A percentile compares a stretch with the other conserved stretches of the same genome.
Conservation (phyloP, 129 eudicot species). For the Centrapalus pauciflorus region DNA sequence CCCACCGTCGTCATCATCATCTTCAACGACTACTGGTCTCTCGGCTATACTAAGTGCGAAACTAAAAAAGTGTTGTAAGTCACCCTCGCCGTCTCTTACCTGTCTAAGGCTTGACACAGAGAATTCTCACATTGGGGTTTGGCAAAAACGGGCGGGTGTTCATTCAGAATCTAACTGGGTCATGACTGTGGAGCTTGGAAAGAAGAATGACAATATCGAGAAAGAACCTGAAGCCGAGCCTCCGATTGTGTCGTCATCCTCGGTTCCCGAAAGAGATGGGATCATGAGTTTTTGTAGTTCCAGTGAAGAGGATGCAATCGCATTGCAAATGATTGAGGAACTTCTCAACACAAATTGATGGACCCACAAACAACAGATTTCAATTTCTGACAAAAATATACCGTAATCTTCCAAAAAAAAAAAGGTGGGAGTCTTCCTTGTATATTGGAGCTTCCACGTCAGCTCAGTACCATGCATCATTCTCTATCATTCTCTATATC, state of each 20-base stretch:
- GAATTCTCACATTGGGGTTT: slow-evolving; percentile 85
- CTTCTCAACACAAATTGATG: slow-evolving; percentile 59
- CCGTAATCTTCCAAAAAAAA: background rate
- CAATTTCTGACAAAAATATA: slow-evolving; percentile 6
- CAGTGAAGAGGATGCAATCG: slow-evolving; percentile 77
- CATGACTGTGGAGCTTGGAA: slow-evolving; percentile 86
- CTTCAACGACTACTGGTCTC: slow-evolving; percentile 33
- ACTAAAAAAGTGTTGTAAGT: slow-evolving; percentile 64
- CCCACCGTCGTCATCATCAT: slow-evolving; percentile 9
- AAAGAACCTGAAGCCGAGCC: background rate
- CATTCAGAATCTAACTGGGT: slow-evolving; percentile 81
- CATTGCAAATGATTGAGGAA: slow-evolving; percentile 97
- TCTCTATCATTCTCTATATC: background rate
- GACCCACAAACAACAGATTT: background rate
- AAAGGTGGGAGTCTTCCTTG: background rate
- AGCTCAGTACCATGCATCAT: slow-evolving; percentile 15
- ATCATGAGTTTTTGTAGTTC: slow-evolving; percentile 8
- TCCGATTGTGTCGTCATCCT: slow-evolving; percentile 3
- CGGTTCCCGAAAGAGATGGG: slow-evolving; percentile 4
- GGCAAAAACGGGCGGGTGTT: slow-evolving; percentile 88
- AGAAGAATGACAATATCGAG: slow-evolving; percentile 22
- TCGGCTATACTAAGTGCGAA: slow-evolving; percentile 62
- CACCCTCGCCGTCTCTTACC: slow-evolving; percentile 83
- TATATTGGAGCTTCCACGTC: slow-evolving; percentile 8
- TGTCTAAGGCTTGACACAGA: slow-evolving; percentile 87